Evolutionary conservation across 2,329 filamentous ascomycete species (phyloP).

Genomic region (Acephala macrosclerotiorum): DNA sequence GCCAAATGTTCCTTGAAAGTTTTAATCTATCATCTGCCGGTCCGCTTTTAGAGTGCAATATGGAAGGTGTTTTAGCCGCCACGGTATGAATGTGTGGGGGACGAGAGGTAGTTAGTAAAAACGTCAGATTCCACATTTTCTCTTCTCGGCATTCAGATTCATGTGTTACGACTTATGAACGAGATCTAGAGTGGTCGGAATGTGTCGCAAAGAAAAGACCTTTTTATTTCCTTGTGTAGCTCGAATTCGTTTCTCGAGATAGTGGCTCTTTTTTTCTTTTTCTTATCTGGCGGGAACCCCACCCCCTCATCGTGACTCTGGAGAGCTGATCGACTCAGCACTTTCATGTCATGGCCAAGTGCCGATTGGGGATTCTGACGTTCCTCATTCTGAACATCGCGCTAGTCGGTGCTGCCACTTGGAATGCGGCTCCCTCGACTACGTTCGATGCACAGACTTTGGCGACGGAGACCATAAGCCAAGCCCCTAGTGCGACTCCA

Average conservation of each 20-base stretch:
- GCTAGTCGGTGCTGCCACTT: conserved; percentile 2
- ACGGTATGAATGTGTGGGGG: conserved; percentile 3
- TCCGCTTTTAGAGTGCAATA: conserved; percentile 14
- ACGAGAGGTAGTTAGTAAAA: conserved; percentile 5
- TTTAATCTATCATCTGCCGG: conserved; percentile 6
- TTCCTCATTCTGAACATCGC: neutral
- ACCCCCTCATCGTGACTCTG: neutral
- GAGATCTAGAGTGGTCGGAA: conserved; percentile 7
- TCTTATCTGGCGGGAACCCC: neutral
- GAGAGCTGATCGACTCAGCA: neutral
- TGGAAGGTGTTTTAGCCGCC: conserved; percentile 9
- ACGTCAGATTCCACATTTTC: conserved; percentile 6
- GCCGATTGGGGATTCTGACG: conserved; percentile 9
- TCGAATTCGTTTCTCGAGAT: neutral
- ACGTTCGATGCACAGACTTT: neutral
- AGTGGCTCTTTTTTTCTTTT: neutral
- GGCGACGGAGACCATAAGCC: neutral
- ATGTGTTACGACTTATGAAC: neutral
- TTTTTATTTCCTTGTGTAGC: conserved; percentile 6
- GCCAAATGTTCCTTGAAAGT: conserved; percentile 4
- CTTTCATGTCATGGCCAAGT: conserved; percentile 10
- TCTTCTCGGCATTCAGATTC: conserved; percentile 9
- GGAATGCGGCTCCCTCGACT: conserved; percentile 5
- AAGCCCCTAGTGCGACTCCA: conserved; percentile 3
- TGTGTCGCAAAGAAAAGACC: neutral